These are phyloP conservation scores for Metschnikowia aberdeeniae DNA, from an alignment of 805 yeast genomes.

Conservation along the genomic window DNA sequence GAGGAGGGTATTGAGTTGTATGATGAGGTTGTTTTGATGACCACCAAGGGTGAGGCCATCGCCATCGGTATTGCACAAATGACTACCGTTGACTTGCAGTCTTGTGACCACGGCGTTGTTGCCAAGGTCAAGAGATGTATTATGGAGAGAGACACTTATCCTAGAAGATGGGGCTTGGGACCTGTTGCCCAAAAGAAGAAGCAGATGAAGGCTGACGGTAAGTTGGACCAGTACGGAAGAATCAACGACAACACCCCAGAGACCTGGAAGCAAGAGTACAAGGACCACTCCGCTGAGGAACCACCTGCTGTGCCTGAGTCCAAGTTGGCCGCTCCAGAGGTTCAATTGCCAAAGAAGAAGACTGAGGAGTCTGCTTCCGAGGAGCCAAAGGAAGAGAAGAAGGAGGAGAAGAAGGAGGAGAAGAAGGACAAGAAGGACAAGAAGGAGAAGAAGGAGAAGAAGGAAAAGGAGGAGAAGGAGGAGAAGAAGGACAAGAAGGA, in stretches of 20 bases:
- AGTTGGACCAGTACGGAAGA: slow-evolving; percentile 94
- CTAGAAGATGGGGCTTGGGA: slow-evolving; percentile 99
- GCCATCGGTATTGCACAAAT: slow-evolving; percentile 98
- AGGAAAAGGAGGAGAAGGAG: slow-evolving; percentile 45
- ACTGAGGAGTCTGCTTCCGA: slow-evolving; percentile 41
- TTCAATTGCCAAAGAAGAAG: slow-evolving; percentile 48
- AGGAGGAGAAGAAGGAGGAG: slow-evolving; percentile 40
- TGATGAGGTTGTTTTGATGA: slow-evolving; percentile 96
- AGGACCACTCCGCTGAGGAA: slow-evolving; percentile 56
- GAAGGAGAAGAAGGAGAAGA: slow-evolving; percentile 32
- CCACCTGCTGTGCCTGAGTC: slow-evolving; percentile 59
- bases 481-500: slow-evolving; percentile 57
- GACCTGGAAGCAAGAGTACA: slow-evolving; percentile 83
- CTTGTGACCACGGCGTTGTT: slow-evolving; percentile 98
- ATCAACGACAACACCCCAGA: slow-evolving; percentile 91
- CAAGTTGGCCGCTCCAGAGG: slow-evolving; percentile 45
- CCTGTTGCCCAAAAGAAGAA: slow-evolving; percentile 98
- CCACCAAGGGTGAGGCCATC: slow-evolving; percentile 99
- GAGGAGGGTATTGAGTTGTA: slow-evolving; percentile 96
- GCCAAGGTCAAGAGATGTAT: slow-evolving; percentile 99
- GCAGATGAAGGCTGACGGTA: slow-evolving; percentile 95
- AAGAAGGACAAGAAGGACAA: slow-evolving; percentile 10
- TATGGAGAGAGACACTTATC: slow-evolving; percentile 98
- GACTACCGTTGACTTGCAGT: slow-evolving; percentile 94
- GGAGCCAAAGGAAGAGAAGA: slow-evolving; percentile 21